Evolutionary conservation across 2,329 filamentous ascomycete genomes (phyloP), one percentile per base, ranked within the genome.

Genomic region (Cordyceps farinosa): DNA sequence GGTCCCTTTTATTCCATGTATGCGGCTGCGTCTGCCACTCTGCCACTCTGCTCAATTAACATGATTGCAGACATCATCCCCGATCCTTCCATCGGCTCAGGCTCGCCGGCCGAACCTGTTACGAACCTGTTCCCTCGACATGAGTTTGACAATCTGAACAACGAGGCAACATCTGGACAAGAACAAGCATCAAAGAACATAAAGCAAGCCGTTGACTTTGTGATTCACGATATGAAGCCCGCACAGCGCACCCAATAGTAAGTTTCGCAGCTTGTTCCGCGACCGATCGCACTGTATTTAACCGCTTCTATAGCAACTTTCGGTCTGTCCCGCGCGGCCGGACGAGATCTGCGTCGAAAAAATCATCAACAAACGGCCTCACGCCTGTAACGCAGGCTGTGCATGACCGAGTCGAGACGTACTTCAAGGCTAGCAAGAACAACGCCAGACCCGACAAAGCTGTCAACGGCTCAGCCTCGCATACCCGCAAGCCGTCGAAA

Each of bases 1-100:
- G 55, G 83, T 91, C 59, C 90, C 91, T 3, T 91, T 94, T 74
- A 86, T 90, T 73, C 84, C 90, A 68, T 87, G 91, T 92, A 76
- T 17, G 60, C 22, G 67, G 80, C 71, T 59, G 9, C 51, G 30
- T 51, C 54, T 54, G 30, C 22, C 38, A 58, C 44, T 9, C n/a
- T 34, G 36, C 15, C 7, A 27, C 27, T 48, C 5, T 29, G 22
- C 11, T 29, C n/a, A n/a, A 47, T 38, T 61, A 30, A 55, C 11
- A 5, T 22, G 38, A n/a, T 32, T 27, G 45, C 59, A 90, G 87
- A 86, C 70, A 83, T 90, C 62, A 85, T 90, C 44, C 87, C 85
- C n/a, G 80, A 86, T 38, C 87, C 87, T 9, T 82, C 79, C 10
- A 80, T 89, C 61, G 84, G 85, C 54, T 82, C 81, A 30, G 83